Evolutionary conservation across 495 filamentous ascomycete genomes (phyloP), one percentile per base, ranked within the genome.

Genomic region (Hypoxylon fragiforme): DNA sequence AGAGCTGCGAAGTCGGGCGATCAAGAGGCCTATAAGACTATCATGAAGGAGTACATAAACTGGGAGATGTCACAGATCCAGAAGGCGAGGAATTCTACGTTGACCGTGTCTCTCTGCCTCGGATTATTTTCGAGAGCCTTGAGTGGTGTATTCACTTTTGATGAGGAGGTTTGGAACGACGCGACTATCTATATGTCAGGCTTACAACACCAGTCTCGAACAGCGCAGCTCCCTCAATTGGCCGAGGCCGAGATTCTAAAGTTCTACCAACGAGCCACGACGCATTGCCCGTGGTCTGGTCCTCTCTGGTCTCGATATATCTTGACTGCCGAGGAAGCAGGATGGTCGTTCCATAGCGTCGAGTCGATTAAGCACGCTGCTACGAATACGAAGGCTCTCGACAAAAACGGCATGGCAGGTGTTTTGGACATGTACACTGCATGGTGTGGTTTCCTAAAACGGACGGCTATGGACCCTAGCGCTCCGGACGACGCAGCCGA

Each of bases 261-360:
- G 36, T 71, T 73, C 36, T 70, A 76, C 14, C 84, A 91, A 57
- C 80, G 90, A 43, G 90, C 89, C 12, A 92, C 89, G 1, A 80
- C 85, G 12, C 91, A 96, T 68, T 92, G 91, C 51, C 92, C 94
- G 1, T 95, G 90, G 88, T 95, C 89, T 12, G 92, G 94, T 15
- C 78, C 82, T 15, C 76, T 97, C 7, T 98, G 94, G 94, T 87
- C 92, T 3, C 84, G 91, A 54, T 90, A 91, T 52, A 83, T 98
- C 13, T 70, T 97, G 40, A 86, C 82, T 14, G 84, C 88, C 8
- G 94, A 97, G 72, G 81, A 84, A 24, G 86, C 87, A 44, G 80
- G 82, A 12, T 79, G 83, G 60, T 74, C 84, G 2, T 95, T 91
- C 60, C 69, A 83, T n/a, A 86, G 85, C 20, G 88, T 97, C 34